Percentiles rank a stretch among this genome's conserved stretches.
phyloP scores from a whole-genome alignment of 768 basidiomycete species.

The Mycena albidolilacea region DNA sequence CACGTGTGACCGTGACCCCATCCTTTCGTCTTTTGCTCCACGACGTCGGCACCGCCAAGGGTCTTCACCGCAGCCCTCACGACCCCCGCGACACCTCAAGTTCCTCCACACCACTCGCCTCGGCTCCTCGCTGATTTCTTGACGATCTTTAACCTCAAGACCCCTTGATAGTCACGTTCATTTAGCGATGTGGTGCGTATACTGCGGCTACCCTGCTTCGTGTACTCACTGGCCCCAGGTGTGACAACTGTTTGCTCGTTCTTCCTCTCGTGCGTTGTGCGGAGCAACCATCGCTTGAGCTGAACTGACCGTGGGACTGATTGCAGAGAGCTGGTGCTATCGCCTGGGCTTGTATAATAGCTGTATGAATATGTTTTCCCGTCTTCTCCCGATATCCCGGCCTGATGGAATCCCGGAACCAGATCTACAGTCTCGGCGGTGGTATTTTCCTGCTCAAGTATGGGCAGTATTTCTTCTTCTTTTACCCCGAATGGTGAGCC shows the following conservation, averaged over 20 bases:
- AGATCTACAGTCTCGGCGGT: conserved; percentile 79
- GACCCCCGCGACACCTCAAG: conserved; percentile 41
- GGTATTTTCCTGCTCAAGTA: conserved; percentile 73
- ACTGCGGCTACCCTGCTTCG: conserved; percentile 23
- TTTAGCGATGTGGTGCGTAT: conserved; percentile 48
- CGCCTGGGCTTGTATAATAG: conserved; percentile 75
- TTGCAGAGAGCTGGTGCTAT: conserved; percentile 78
- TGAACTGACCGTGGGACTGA: conserved; percentile 45
- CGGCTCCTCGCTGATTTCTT: conserved; percentile 3
- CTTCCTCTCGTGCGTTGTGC: conserved; percentile 73
- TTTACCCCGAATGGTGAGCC: conserved; percentile 74
- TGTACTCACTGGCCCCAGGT: conserved; percentile 61
- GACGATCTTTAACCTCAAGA: conserved; percentile 31
- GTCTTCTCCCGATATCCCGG: conserved; percentile 11
- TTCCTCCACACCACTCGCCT: conserved; percentile 11
- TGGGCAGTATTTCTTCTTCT: conserved; percentile 77
- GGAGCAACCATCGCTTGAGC: conserved; percentile 42
- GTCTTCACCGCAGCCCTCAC: conserved; percentile 15
- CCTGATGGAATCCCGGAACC: conserved; percentile 25
- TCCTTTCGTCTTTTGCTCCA: conserved; percentile 40
- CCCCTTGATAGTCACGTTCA: conserved; percentile 38
- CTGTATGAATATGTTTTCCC: conserved; percentile 58
- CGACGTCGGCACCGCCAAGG: conserved; percentile 36
- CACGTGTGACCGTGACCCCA: conserved; percentile 31
- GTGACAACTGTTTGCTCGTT: conserved; percentile 84